Evolutionary conservation across 805 yeast genomes (phyloP).

Genomic region (Jamesozyma spencerorum): DNA sequence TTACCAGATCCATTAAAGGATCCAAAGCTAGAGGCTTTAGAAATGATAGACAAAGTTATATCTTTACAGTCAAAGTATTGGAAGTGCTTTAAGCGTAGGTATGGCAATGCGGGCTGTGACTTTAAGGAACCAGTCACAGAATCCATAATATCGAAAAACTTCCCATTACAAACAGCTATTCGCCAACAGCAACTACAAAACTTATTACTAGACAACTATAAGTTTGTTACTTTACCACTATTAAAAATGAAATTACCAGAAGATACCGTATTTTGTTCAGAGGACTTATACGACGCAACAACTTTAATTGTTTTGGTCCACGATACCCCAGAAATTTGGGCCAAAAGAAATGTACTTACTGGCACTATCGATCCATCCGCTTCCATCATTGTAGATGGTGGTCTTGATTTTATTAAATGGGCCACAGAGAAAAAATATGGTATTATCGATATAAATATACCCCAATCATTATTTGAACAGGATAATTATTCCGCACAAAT

Average conservation of each 20-base stretch:
- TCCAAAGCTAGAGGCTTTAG: constrained; percentile 71
- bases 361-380: constrained; percentile 69
- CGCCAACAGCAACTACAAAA: constrained; percentile 59
- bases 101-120: constrained; percentile 43
- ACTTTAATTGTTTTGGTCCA: constrained; percentile 66
- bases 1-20: constrained; percentile 40
- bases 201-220: constrained; percentile 37
- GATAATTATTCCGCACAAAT: constrained; percentile 51
- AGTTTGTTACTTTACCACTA: constrained; percentile 63
- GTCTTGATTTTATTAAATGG: constrained; percentile 65
- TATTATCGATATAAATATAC: constrained; percentile 74
- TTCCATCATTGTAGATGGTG: constrained; percentile 68
- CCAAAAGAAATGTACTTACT: constrained; percentile 65
- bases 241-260: constrained; percentile 30
- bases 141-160: constrained; percentile 32
- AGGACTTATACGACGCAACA: constrained; percentile 57
- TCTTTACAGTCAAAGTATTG: constrained; percentile 77
- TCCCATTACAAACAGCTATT: constrained; percentile 60
- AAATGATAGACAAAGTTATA: constrained; percentile 71
- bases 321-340: constrained; percentile 92
- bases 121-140: constrained; percentile 29
- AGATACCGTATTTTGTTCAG: constrained; percentile 42
- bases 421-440: constrained; percentile 53
- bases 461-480: constrained; percentile 41
- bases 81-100: constrained; percentile 59